Conservation (phyloP, 2,329 filamentous ascomycete genomes). For the Colletotrichum trifolii region DNA sequence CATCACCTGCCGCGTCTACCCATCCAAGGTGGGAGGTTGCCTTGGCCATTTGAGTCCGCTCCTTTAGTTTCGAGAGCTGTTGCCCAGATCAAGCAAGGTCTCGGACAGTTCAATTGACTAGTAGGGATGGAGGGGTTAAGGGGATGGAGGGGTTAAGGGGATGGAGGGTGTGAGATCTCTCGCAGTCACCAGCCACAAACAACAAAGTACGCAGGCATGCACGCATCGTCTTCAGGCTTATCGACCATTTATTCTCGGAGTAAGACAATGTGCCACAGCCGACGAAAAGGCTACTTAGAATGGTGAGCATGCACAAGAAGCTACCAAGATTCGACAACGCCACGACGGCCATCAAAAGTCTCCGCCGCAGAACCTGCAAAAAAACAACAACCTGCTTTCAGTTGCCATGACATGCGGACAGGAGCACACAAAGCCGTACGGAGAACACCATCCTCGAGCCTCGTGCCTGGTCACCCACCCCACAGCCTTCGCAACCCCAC, state of each 20-base stretch:
- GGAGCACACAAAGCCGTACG: background rate
- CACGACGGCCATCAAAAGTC: conserved; percentile 9
- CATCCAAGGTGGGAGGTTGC: conserved; percentile 19
- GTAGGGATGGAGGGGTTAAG: conserved; percentile 28
- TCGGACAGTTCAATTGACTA: conserved; percentile 33
- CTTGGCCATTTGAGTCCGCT: conserved; percentile 19
- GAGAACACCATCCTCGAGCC: conserved; percentile 13
- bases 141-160: conserved; percentile 16
- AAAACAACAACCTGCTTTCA: background rate
- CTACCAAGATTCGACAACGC: conserved; percentile 15
- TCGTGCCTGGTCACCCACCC: conserved; percentile 18
- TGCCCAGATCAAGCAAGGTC: conserved; percentile 31
- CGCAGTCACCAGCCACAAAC: conserved; percentile 2
- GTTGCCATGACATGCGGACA: too few species aligned
- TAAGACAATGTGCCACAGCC: conserved; percentile 29
- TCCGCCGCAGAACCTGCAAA: background rate
- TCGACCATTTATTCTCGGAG: conserved; percentile 3
- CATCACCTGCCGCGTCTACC: conserved; percentile 25
- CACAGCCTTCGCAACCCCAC: background rate
- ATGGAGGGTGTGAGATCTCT: conserved; percentile 23
- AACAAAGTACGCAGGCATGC: conserved; percentile 12
- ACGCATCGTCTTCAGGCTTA: conserved; percentile 4
- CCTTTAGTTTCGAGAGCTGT: conserved; percentile 11
- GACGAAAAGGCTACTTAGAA: conserved; percentile 5
- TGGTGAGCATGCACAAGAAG: conserved; percentile 21